Conservation (phyloP, 164 flowering plant species). For the Vitis cinerea region DNA sequence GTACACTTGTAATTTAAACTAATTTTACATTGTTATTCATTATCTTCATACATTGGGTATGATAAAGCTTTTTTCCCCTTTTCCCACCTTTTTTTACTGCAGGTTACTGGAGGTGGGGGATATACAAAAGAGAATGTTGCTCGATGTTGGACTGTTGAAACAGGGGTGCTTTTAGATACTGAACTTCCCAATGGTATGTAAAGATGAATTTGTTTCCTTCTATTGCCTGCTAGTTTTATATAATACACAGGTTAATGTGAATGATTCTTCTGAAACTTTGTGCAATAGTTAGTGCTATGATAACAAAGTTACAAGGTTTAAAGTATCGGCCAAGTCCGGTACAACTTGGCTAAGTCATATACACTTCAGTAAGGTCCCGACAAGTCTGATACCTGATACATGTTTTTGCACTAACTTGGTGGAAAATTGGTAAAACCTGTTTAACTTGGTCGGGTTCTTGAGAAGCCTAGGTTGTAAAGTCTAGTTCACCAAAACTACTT, state of each 20-base stretch:
- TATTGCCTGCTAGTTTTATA: not conserved
- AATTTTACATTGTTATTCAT: not conserved
- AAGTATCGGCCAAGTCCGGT: too few species aligned
- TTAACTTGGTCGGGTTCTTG: too few species aligned
- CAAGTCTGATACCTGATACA: too few species aligned
- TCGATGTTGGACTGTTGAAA: constrained; percentile 97
- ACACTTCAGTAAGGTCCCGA: too few species aligned
- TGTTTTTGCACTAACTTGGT: too few species aligned
- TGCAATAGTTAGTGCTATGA: not conserved
- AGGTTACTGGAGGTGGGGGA: constrained; percentile 99
- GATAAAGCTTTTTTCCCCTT: not conserved
- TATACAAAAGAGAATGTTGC: constrained; percentile 98
- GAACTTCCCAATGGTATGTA: constrained; percentile 85
- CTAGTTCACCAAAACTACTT: too few species aligned
- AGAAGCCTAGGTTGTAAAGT: too few species aligned
- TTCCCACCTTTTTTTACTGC: constrained; percentile 2
- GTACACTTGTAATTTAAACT: constrained; percentile 37
- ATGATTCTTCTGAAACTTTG: not conserved
- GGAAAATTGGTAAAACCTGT: too few species aligned
- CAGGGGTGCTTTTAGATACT: constrained; percentile 86
- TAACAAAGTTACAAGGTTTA: too few species aligned
- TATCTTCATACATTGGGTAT: not conserved
- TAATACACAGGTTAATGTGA: not conserved
- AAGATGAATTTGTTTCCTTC: not conserved
- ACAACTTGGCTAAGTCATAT: too few species aligned